A percentile compares a stretch with the other conserved stretches of the same genome.
phyloP scores from a whole-genome alignment of 768 basidiomycete species.

The Mycena chlorophos region DNA sequence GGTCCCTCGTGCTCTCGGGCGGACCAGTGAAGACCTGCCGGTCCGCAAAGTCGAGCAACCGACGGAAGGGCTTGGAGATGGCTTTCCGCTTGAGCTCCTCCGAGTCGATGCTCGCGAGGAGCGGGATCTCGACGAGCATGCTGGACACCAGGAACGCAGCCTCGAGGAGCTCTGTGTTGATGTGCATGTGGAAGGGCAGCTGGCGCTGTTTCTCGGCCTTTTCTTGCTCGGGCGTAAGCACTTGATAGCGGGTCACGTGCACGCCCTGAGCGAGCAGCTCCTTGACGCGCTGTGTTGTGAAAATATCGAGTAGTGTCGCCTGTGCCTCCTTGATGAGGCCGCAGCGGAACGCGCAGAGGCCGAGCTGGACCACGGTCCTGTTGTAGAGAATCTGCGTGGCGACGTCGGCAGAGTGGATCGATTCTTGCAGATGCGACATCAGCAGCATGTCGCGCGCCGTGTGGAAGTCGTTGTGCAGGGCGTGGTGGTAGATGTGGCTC shows the following conservation, averaged over 20 bases:
- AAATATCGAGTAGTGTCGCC: slow-evolving; percentile 90
- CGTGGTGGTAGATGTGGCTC: slow-evolving; percentile 95
- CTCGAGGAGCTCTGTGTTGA: slow-evolving; percentile 96
- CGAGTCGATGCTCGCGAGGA: slow-evolving; percentile 90
- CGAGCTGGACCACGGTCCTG: slow-evolving; percentile 94
- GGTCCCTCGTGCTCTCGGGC: slow-evolving; percentile 97
- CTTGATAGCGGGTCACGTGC: slow-evolving; percentile 88
- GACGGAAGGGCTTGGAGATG: slow-evolving; percentile 95
- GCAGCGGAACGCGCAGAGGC: slow-evolving; percentile 93
- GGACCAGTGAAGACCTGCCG: slow-evolving; percentile 97
- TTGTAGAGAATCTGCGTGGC: slow-evolving; percentile 98
- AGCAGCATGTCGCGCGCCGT: slow-evolving; percentile 96
- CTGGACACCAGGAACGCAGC: slow-evolving; percentile 97
- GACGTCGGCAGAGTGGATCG: slow-evolving; percentile 93
- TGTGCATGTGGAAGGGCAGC: slow-evolving; percentile 99
- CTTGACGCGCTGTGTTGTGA: slow-evolving; percentile 94
- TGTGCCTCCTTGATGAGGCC: slow-evolving; percentile 95
- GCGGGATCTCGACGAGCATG: slow-evolving; percentile 97
- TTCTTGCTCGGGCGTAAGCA: slow-evolving; percentile 91
- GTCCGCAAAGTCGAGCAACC: slow-evolving; percentile 94
- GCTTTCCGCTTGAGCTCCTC: slow-evolving; percentile 92
- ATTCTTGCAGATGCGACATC: slow-evolving; percentile 98
- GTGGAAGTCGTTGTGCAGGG: slow-evolving; percentile 94
- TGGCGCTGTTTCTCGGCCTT: slow-evolving; percentile 94
- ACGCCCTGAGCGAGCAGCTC: slow-evolving; percentile 96